These are phyloP conservation scores for Phytophthora citricola DNA, from an alignment of 352 stramenopile species.

Conservation along the genomic window DNA sequence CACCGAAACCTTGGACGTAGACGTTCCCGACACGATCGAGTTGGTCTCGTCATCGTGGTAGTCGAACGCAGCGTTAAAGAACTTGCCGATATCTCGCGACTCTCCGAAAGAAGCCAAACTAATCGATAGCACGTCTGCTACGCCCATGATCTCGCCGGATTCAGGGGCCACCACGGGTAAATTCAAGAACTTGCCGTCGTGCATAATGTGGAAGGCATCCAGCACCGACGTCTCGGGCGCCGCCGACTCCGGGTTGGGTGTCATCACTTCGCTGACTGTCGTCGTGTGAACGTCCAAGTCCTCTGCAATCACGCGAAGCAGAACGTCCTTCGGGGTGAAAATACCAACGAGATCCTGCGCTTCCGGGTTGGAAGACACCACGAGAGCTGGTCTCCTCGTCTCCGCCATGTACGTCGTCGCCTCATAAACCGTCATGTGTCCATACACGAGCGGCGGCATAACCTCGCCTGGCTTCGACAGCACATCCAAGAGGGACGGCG, in stretches of 20 bases:
- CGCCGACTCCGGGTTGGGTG: slow-evolving; percentile 94
- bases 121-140: slow-evolving; percentile 86
- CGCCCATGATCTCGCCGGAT: slow-evolving; percentile 77
- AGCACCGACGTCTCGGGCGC: slow-evolving; percentile 94
- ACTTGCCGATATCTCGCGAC: slow-evolving; percentile 75
- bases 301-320: slow-evolving; percentile 95
- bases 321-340: slow-evolving; percentile 98
- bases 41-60: slow-evolving; percentile 61
- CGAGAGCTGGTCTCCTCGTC: slow-evolving; percentile 76
- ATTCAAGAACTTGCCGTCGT: slow-evolving; percentile 97
- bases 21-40: slow-evolving; percentile 66
- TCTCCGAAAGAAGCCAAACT: slow-evolving; percentile 81
- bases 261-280: slow-evolving; percentile 95
- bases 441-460: slow-evolving; percentile 77
- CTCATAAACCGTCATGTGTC: slow-evolving; percentile 72
- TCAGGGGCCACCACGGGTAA: slow-evolving; percentile 92
- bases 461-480: slow-evolving; percentile 66
- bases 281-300: slow-evolving; percentile 90
- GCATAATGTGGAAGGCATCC: slow-evolving; percentile 98
- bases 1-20: slow-evolving; percentile 61
- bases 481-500: slow-evolving; percentile 81
- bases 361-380: slow-evolving; percentile 70
- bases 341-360: slow-evolving; percentile 92
- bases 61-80: slow-evolving; percentile 83
- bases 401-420: slow-evolving; percentile 82